Base-by-base conservation (phyloP, 2,329 filamentous ascomycete genomes). In the Byssochlamys sp. region DNA sequence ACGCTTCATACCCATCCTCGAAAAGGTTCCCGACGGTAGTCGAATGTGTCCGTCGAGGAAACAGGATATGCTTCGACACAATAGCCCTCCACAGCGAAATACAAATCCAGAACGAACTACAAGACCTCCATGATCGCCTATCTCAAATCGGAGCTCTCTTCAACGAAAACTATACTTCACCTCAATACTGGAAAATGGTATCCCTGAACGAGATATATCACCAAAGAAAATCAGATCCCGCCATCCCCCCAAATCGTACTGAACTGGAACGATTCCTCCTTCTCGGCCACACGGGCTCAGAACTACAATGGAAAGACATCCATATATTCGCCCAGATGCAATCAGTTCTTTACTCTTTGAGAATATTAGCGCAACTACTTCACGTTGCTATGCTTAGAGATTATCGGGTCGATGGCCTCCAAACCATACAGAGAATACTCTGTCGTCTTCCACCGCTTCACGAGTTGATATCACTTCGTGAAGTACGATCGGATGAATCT, bases 241-340 rank as follows among this genome's bases (percentile, higher is more conserved):
- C 58, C 3, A 60, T 55, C 31, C 31, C 63, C 26, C 65, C 63
- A 1, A 62, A 54, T 26, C 60, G 60, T 7, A 56, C 53, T 24
- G 58, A 61, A 28, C 53, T 74, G 33, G 59, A 60, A 27, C 58
- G 60, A 33, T 73, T 75, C 28, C 60, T 76, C 7, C 59, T 51
- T 24, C 53, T 64, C 9, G 69, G 69, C 1, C 64, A 66, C 53
- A 65, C 66, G 60, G 65, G 63, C 2, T 67, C 73, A n/a, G 63
- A 65, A 1, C 56, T 75, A 10, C 72, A 75, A 1, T 89, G 86
- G 87, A 74, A 80, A 9, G 73, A 80, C 19, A 70, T 87, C 50
- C 86, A 90, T 63, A 75, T 87, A 53, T 68, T 78, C 7, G 84
- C 85, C 0, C 82, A 86, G 61, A 69, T 84, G 0, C 82, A 86